Percentiles rank a stretch among this genome's conserved stretches.
phyloP scores from a whole-genome alignment of 176 grass and related monocot species.

The Avena atlantica region DNA sequence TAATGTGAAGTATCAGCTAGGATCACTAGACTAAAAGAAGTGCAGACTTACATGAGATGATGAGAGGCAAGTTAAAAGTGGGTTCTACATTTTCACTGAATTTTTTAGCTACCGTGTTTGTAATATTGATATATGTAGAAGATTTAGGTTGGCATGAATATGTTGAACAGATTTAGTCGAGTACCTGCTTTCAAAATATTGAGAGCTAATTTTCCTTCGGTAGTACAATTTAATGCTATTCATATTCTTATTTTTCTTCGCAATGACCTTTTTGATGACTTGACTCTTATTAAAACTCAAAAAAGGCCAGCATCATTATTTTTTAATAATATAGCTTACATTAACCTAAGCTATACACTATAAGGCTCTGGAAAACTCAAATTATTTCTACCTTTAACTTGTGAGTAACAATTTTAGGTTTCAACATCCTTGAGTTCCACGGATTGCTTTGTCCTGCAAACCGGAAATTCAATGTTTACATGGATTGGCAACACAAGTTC shows the following conservation, averaged over 20 bases:
- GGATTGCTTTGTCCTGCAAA: conserved; percentile 91
- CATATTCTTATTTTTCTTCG: conserved; percentile 22
- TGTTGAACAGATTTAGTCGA: not conserved
- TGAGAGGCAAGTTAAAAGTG: conserved; percentile 3
- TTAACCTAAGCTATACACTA: conserved; percentile 12
- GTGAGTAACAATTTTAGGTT: conserved; percentile 62
- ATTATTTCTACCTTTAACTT: conserved; percentile 28
- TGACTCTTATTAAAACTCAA: conserved; percentile 6
- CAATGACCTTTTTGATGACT: not conserved
- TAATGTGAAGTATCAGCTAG: not conserved
- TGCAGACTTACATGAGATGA: conserved; percentile 4
- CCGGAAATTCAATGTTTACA: conserved; percentile 68
- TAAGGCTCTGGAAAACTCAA: not conserved
- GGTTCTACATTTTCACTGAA: not conserved
- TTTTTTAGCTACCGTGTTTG: not conserved
- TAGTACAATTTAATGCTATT: not conserved
- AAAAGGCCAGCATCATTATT: not conserved
- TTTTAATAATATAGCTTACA: conserved; percentile 9
- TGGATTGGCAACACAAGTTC: conserved; percentile 86
- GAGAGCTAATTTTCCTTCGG: not conserved
- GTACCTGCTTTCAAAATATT: conserved; percentile 2
- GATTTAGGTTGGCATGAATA: conserved; percentile 6
- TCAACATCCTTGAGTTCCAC: conserved; percentile 70
- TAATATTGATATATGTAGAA: not conserved
- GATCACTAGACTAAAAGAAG: not conserved